Percentiles rank a stretch among this genome's conserved stretches.
These are phyloP conservation scores for Diutina rugosa DNA, from an alignment of 1,139 yeast species.

Conservation along the genomic window DNA sequence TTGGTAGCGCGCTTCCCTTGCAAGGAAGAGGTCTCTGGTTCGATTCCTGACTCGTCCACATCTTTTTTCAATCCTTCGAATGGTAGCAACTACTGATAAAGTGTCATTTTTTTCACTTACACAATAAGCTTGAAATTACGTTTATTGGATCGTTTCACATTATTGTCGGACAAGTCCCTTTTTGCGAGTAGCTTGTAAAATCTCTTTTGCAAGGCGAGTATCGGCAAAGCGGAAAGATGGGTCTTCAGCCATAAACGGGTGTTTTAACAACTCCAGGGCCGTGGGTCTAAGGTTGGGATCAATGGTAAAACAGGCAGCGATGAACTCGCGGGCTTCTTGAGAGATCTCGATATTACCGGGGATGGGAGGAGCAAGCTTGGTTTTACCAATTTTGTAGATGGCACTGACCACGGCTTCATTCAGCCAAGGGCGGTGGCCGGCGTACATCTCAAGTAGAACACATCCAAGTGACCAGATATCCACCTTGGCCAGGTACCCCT, in stretches of 20 bases:
- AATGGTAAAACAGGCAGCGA: conserved; percentile 66
- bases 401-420: conserved; percentile 72
- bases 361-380: conserved; percentile 82
- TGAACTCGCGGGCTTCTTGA: conserved; percentile 51
- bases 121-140: no score
- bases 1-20: background rate
- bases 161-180: background rate
- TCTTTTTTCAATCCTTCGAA: background rate
- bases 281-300: conserved; percentile 85
- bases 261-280: conserved; percentile 51
- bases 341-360: conserved; percentile 64
- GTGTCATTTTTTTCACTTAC: background rate
- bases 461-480: conserved; percentile 93
- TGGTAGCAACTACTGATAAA: no score
- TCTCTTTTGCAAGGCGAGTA: conserved; percentile 48
- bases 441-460: conserved; percentile 90
- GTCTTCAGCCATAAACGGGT: conserved; percentile 43
- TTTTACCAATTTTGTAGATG: conserved; percentile 62
- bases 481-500: conserved; percentile 93
- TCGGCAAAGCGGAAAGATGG: conserved; percentile 42
- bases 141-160: background rate
- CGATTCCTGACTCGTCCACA: background rate
- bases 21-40: background rate
- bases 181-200: background rate
- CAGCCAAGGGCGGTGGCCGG: conserved; percentile 78